Evolutionary conservation across 2,329 filamentous ascomycete genomes (phyloP).

Genomic region (Fusarium coicis): DNA sequence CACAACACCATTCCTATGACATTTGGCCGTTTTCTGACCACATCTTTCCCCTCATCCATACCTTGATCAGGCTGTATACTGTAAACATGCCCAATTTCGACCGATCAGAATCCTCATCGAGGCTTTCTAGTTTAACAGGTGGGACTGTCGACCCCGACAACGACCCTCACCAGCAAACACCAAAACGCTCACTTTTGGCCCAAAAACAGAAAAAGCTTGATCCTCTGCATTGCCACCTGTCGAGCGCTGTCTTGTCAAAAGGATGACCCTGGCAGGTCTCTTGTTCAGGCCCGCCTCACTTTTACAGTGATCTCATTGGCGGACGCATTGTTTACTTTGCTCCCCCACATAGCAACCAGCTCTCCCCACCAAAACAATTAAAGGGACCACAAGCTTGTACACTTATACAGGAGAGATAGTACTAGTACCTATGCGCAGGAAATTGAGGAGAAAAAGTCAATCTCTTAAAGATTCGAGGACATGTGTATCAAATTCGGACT

Average conservation of each 20-base stretch:
- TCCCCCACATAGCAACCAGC: slow-evolving; percentile 52
- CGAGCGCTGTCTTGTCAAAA: slow-evolving; percentile 38
- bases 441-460: slow-evolving; percentile 24
- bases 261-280: slow-evolving; percentile 27
- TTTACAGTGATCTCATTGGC: slow-evolving; percentile 42
- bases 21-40: background rate
- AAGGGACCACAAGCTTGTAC: slow-evolving; percentile 31
- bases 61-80: background rate
- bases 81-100: slow-evolving; percentile 22
- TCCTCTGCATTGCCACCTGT: slow-evolving; percentile 42
- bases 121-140: slow-evolving; percentile 25
- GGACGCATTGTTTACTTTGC: slow-evolving; percentile 52
- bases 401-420: slow-evolving; percentile 26
- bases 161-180: slow-evolving; percentile 18
- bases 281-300: slow-evolving; percentile 25
- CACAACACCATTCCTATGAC: background rate
- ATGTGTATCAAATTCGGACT: slow-evolving; percentile 34
- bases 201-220: slow-evolving; percentile 14
- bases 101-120: slow-evolving; percentile 7
- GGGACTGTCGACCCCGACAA: slow-evolving; percentile 34
- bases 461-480: slow-evolving; percentile 27
- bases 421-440: slow-evolving; percentile 14
- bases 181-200: background rate
- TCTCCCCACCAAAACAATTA: slow-evolving; percentile 42
- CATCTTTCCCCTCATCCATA: background rate